Base-by-base conservation (phyloP, 768 basidiomycete species). In the Phylloporus rhodoxanthus region DNA sequence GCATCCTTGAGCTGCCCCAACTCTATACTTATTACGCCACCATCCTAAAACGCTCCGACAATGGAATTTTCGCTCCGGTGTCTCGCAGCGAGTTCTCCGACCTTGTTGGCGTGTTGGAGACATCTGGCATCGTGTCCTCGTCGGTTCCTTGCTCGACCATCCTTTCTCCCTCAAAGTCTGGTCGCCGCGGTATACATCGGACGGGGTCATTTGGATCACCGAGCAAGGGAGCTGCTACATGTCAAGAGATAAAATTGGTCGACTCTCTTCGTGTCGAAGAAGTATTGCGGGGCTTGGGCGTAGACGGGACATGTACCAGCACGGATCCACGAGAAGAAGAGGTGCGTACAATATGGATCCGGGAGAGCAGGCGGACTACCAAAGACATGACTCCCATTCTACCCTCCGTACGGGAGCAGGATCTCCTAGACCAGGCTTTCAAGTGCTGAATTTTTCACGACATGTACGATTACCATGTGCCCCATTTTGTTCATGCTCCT, bases 31-130 rank as follows among this genome's bases (percentile, higher is more conserved):
- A 82, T 64, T 91, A 91, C 57, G 63, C 68, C 32, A 60, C 72
- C 2, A 68, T 87, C 41, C 76, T 92, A 8, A 71, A 72, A 14
- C 77, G 84, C 29, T 71, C 75, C 10, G 79, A 79, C 19, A 70
- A 68, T 14, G 76, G 75, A 14, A 62, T 79, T 5, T 84, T 88
- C 53, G 69, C 76, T 3, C 73, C 84, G 3, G 86, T 85, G 2
- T 86, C 84, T 9, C 75, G 85, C 8, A 86, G 79, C 61, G 88
- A 91, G 57, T 90, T 92, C 55, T 70, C 74, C 0, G 89, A 92
- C 56, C 72, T 91, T 3, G 59, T 86, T 1, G 76, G 79, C 21
- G 70, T 91, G 42, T 68, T 92, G 32, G 89, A 92, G 67, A 86
- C 84, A 4, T 75, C 78, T 7, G 90, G 89, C 2, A 70, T 88